Base-by-base conservation (phyloP, 139 green algal genomes). In the Tetraselmis striata region DNA sequence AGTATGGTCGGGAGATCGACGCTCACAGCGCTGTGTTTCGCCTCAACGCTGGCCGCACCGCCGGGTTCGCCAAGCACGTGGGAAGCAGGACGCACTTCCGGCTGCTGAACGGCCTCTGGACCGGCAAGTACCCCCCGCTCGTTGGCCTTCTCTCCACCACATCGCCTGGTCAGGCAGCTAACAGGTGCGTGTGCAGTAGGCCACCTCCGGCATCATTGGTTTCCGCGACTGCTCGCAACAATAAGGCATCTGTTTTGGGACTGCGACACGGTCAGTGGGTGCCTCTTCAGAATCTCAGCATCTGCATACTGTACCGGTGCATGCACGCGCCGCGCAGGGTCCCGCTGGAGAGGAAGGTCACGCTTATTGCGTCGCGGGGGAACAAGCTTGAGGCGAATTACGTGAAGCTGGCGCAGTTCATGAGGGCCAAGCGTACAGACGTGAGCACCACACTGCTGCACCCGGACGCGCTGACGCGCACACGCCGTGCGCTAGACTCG, bases 11-110 rank as follows among this genome's bases (percentile, higher is more conserved):
- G 29, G 77, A 80, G 29, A 80, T 80, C 29, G 77, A 80, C 77
- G 2, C 77, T 2, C 77, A 80, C 77, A 27, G 24, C 24, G 77
- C 29, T 23, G 77, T 80, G 77, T 59, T 80, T 32, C 31, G 77
- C 23, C 2, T 80, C 2, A 80, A 80, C 32, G 77, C 77, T 28
- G 77, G 28, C 23, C 24, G 24, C 28, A 80, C 77, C 23, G 2
- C 2, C 24, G 77, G 77, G 2, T 80, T 59, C 77, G 77, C 30
- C 23, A n/a, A 2, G 2, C 32, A 59, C 32, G 77, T 80, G 23
- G 77, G 77, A 27, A 80, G 2, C 26, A 31, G 29, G n/a, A 80
- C 77, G 2, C 29, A 80, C 77, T 59, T 80, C 29, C 77, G 77
- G n/a, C 31, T 80, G 29, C 24, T 32, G 27, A 80, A 32, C 28